Percentiles rank a stretch among this genome's conserved stretches.
These are phyloP conservation scores for Sutorius australiensis DNA, from an alignment of 768 basidiomycete genomes.

Conservation along the genomic window DNA sequence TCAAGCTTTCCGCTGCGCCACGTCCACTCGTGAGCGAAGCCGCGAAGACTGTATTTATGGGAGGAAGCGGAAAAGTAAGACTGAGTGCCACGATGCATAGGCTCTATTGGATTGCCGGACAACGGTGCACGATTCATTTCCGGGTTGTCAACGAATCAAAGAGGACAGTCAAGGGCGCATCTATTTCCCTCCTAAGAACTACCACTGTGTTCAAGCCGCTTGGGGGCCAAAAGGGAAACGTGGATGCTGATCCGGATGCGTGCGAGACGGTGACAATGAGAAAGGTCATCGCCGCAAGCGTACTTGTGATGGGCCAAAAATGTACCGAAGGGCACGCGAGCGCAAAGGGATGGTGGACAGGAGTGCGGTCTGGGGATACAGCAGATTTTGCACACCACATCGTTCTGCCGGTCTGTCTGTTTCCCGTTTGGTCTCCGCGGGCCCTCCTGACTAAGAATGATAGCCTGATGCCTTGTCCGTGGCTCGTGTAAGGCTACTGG, in stretches of 20 bases:
- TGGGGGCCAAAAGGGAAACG: conserved; percentile 29
- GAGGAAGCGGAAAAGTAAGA: conserved; percentile 61
- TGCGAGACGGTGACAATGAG: conserved; percentile 59
- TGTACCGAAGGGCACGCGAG: conserved; percentile 68
- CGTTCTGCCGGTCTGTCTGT: conserved; percentile 62
- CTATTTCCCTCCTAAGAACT: conserved; percentile 60
- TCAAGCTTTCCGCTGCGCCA: conserved; percentile 56
- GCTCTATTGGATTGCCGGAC: conserved; percentile 77
- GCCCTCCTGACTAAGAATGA: conserved; percentile 5
- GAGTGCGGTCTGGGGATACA: conserved; percentile 60
- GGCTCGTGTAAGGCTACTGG: conserved; percentile 62
- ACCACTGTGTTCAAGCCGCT: conserved; percentile 61
- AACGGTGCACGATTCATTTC: conserved; percentile 66
- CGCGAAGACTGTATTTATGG: conserved; percentile 54
- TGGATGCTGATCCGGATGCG: conserved; percentile 47
- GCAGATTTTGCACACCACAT: conserved; percentile 67
- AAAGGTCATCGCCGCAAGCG: conserved; percentile 63
- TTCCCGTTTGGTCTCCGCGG: not conserved
- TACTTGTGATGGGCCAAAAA: conserved; percentile 62
- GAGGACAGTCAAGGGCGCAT: conserved; percentile 61
- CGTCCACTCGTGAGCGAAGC: conserved; percentile 56
- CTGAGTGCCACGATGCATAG: conserved; percentile 69
- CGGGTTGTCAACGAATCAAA: conserved; percentile 63
- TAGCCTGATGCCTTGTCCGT: conserved; percentile 72
- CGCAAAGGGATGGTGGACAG: conserved; percentile 88